Conservation (phyloP, 2,329 filamentous ascomycete species). For the Neocatenulostroma microsporum region DNA sequence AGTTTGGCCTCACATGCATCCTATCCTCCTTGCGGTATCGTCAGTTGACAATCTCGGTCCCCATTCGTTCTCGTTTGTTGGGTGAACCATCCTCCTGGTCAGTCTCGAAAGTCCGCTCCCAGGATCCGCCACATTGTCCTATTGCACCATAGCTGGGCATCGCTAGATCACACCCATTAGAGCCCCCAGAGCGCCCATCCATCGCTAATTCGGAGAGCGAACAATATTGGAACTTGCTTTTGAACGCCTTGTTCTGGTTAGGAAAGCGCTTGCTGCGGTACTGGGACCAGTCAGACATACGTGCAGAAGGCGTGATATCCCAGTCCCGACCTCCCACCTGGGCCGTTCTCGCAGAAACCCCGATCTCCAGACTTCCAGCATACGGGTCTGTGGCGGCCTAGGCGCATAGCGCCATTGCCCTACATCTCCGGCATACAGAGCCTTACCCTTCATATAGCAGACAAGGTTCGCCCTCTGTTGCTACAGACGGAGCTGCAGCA, state of each 20-base stretch:
- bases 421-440: neutral
- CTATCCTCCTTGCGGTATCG: neutral
- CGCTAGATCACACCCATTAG: too few species aligned
- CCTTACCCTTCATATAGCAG: neutral
- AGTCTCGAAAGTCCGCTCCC: too few species aligned
- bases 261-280: too few species aligned
- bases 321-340: too few species aligned
- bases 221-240: neutral
- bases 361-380: neutral
- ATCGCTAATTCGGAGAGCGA: neutral
- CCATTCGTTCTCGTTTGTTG: too few species aligned
- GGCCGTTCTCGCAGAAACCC: neutral
- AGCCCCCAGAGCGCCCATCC: neutral
- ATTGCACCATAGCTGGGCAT: too few species aligned
- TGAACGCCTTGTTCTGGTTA: neutral
- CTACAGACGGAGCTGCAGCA: too few species aligned
- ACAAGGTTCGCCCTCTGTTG: neutral
- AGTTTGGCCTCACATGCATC: neutral
- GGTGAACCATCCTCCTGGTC: too few species aligned
- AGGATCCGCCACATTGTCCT: too few species aligned
- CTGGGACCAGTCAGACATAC: too few species aligned
- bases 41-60: neutral
- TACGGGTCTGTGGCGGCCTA: neutral
- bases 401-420: neutral
- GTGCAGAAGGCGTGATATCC: too few species aligned